These are phyloP conservation scores for Dunaliella salina DNA, from an alignment of 163 green algal genomes.

Conservation along the genomic window DNA sequence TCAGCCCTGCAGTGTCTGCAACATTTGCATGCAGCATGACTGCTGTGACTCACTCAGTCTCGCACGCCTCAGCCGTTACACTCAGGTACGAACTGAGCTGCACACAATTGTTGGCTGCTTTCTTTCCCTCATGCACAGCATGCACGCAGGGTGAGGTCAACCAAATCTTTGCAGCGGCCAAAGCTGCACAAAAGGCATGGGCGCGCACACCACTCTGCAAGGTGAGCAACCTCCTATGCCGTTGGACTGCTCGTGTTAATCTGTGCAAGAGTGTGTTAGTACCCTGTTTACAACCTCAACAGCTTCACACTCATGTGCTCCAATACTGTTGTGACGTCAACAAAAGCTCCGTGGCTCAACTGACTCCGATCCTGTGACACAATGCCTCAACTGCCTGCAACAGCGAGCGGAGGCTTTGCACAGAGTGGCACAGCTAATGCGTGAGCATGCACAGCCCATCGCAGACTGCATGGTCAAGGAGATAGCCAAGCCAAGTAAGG, in stretches of 20 bases:
- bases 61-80: too few relatives aligned
- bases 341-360: not conserved
- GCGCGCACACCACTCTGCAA: conserved; percentile 82
- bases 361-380: not conserved
- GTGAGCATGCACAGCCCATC: conserved; percentile 79
- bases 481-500: conserved; percentile 87
- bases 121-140: conserved; percentile 40
- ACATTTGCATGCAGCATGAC: not conserved
- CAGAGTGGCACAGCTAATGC: conserved; percentile 72
- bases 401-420: conserved; percentile 72
- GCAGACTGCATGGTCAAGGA: conserved; percentile 83
- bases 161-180: conserved; percentile 67
- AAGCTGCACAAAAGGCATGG: conserved; percentile 78
- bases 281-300: too few relatives aligned
- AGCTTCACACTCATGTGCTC: too few relatives aligned
- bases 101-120: not conserved
- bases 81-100: too few relatives aligned
- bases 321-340: not conserved
- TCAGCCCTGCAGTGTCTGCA: not conserved
- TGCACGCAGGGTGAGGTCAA: conserved; percentile 91
- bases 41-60: too few relatives aligned
- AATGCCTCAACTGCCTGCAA: not conserved
- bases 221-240: conserved; percentile 17
- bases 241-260: not conserved
- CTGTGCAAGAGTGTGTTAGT: too few relatives aligned